phyloP scores from a whole-genome alignment of 176 grass and related monocot species.

The Pontederia crassipes region DNA sequence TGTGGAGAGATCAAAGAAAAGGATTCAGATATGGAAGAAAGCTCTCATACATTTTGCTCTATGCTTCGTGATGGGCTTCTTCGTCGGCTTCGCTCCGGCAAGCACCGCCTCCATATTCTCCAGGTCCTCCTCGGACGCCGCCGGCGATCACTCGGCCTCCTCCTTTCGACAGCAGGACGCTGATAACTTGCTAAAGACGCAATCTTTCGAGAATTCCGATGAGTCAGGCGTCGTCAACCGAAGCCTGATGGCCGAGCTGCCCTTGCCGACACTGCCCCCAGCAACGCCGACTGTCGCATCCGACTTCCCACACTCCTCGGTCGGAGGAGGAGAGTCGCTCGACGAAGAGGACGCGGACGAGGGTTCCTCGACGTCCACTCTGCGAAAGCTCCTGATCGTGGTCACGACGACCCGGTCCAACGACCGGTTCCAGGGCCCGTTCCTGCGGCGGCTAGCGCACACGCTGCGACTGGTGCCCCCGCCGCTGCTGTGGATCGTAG shows the following conservation, averaged over 20 bases:
- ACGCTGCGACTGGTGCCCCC: slow-evolving; percentile 37
- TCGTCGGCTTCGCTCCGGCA: slow-evolving; percentile 80
- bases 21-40: slow-evolving; percentile 71
- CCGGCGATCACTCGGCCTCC: neutral
- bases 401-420: slow-evolving; percentile 63
- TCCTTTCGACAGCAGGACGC: slow-evolving; percentile 1
- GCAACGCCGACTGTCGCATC: neutral
- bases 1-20: slow-evolving; percentile 31
- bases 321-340: neutral
- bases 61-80: slow-evolving; percentile 96
- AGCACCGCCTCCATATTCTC: slow-evolving; percentile 20
- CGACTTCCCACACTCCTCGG: neutral
- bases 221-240: slow-evolving; percentile 9
- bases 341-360: no score
- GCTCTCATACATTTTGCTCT: slow-evolving; percentile 88
- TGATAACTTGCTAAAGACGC: slow-evolving; percentile 16
- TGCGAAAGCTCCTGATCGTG: slow-evolving; percentile 48
- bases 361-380: neutral
- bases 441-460: slow-evolving; percentile 43
- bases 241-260: slow-evolving; percentile 9
- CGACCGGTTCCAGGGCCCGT: slow-evolving; percentile 25
- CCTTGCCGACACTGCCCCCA: slow-evolving; percentile 9
- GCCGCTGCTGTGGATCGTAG: slow-evolving; percentile 88
- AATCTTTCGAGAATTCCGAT: slow-evolving; percentile 17
- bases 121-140: neutral